A percentile compares a stretch with the other conserved stretches of the same genome.
Evolutionary conservation across 2,329 filamentous ascomycete genomes (phyloP).

Genomic region (Colletotrichum sp.): DNA sequence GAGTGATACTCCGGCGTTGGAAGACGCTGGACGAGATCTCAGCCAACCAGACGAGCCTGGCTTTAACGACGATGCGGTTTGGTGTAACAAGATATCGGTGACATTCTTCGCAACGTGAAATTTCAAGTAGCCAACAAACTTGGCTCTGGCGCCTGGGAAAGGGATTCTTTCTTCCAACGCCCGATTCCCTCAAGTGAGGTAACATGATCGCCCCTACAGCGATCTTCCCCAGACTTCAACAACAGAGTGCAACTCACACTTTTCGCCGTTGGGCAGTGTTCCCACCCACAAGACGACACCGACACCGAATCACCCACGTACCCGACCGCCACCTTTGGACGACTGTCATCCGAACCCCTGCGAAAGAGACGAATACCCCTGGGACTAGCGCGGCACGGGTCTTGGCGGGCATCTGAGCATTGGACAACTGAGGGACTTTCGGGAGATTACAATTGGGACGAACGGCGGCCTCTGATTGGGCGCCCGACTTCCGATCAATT

Average conservation of each 20-base stretch:
- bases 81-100: neutral
- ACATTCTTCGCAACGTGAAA: neutral
- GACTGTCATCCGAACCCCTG: neutral
- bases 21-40: neutral
- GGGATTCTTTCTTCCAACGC: neutral
- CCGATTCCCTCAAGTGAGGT: conserved; percentile 12
- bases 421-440: conserved; percentile 12
- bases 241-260: neutral
- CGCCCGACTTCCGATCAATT: neutral
- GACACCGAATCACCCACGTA: neutral
- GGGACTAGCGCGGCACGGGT: neutral
- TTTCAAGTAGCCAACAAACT: neutral
- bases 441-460: conserved; percentile 16
- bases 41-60: neutral
- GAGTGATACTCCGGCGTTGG: neutral
- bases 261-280: neutral
- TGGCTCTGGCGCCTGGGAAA: neutral
- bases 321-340: neutral
- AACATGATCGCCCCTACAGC: neutral
- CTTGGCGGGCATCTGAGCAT: neutral
- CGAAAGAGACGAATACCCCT: neutral
- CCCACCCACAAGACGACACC: neutral
- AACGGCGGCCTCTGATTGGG: neutral
- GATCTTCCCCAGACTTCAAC: neutral
- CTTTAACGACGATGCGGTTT: conserved; percentile 22